Percentiles rank a stretch among this genome's conserved stretches.
These are phyloP conservation scores for Diutina sp. DNA, from an alignment of 1,139 yeast genomes.

Conservation along the genomic window DNA sequence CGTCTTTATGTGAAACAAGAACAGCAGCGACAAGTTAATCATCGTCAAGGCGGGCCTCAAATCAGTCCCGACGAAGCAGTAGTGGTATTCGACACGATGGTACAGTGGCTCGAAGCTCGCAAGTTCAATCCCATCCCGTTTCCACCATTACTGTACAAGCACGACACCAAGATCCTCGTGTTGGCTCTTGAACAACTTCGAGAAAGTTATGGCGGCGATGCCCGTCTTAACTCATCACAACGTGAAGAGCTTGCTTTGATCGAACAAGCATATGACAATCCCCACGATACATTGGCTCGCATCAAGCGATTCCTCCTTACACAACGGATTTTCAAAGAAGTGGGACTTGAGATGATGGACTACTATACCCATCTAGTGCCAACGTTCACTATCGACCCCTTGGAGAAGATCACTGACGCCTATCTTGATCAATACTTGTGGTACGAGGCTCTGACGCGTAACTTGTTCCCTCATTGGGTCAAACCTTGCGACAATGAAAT, in stretches of 20 bases:
- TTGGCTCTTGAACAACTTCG: constrained; percentile 83
- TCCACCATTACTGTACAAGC: constrained; percentile 86
- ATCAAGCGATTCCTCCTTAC: constrained; percentile 74
- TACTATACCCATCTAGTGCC: constrained; percentile 77
- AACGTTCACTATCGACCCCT: constrained; percentile 76
- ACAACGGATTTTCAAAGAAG: constrained; percentile 88
- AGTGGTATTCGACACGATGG: constrained; percentile 74
- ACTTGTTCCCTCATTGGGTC: constrained; percentile 89
- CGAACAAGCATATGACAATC: constrained; percentile 94
- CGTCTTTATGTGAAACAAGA: constrained; percentile 88
- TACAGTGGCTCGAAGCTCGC: constrained; percentile 83
- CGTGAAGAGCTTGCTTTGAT: constrained; percentile 87
- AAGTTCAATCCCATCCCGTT: constrained; percentile 83
- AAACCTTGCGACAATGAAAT: constrained; percentile 93
- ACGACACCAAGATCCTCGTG: constrained; percentile 81
- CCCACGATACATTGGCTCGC: constrained; percentile 82
- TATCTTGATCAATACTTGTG: constrained; percentile 90
- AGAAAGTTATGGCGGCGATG: constrained; percentile 73
- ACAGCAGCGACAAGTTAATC: constrained; percentile 74
- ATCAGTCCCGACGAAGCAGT: constrained; percentile 84
- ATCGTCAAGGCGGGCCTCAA: constrained; percentile 80
- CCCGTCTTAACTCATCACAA: constrained; percentile 73
- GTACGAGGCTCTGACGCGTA: constrained; percentile 87
- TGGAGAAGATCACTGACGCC: constrained; percentile 94
- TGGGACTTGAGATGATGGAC: constrained; percentile 84